phyloP scores from a whole-genome alignment of 2,329 filamentous ascomycete genomes.

The Colletotrichum echinochloae region DNA sequence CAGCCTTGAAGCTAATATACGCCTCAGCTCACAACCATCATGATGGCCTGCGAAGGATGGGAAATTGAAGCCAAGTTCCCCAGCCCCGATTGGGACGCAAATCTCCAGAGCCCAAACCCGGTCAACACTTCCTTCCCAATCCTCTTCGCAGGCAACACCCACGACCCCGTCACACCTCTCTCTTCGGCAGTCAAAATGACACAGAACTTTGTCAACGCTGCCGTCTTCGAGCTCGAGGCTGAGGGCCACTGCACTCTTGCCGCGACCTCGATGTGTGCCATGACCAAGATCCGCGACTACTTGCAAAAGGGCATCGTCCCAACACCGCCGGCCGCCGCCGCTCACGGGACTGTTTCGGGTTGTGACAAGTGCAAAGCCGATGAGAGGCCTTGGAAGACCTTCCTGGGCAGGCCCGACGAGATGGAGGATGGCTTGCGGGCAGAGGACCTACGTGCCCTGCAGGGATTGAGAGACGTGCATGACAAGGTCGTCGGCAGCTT shows the following conservation, averaged over 20 bases:
- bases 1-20: slow-evolving; percentile 25
- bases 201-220: slow-evolving; percentile 51
- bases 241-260: slow-evolving; percentile 53
- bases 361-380: slow-evolving; percentile 47
- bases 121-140: slow-evolving; percentile 63
- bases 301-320: slow-evolving; percentile 52
- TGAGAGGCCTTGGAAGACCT: slow-evolving; percentile 46
- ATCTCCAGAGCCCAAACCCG: slow-evolving; percentile 42
- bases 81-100: slow-evolving; percentile 46
- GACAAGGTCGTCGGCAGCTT: slow-evolving; percentile 24
- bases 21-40: slow-evolving; percentile 48
- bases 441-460: slow-evolving; percentile 18
- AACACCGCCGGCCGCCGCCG: slow-evolving; percentile 38
- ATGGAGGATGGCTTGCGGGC: slow-evolving; percentile 16
- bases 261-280: slow-evolving; percentile 52
- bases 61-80: slow-evolving; percentile 48
- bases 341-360: slow-evolving; percentile 42
- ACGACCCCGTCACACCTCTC: slow-evolving; percentile 71
- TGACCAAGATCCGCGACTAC: slow-evolving; percentile 50
- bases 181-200: slow-evolving; percentile 57
- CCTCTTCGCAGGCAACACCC: slow-evolving; percentile 67
- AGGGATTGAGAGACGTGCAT: slow-evolving; percentile 31
- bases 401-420: not conserved
- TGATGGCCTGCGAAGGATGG: slow-evolving; percentile 52
- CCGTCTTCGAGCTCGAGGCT: slow-evolving; percentile 52